Conservation (phyloP, 768 basidiomycete genomes). For the Leccinum barrowsii region DNA sequence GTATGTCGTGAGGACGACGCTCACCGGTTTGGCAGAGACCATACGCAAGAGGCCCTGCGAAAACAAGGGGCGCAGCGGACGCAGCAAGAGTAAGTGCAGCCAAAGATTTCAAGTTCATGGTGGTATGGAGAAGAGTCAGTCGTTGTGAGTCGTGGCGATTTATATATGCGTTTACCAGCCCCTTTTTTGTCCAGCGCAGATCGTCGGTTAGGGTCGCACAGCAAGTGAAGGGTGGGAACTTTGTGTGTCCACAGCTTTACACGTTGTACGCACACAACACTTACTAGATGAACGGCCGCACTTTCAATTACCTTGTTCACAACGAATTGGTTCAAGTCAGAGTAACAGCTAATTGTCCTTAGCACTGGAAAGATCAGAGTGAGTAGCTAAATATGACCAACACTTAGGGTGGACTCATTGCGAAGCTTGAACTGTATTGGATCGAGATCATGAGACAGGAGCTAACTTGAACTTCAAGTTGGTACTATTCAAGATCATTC, state of each 20-base stretch:
- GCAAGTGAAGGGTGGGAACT: neutral
- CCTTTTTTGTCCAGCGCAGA: constrained; percentile 1
- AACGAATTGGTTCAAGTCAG: too few relatives aligned
- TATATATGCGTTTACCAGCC: neutral
- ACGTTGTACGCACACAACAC: neutral
- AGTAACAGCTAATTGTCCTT: too few relatives aligned
- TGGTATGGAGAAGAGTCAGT: neutral
- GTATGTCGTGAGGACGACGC: neutral
- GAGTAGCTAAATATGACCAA: too few relatives aligned
- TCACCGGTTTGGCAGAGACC: constrained; percentile 25
- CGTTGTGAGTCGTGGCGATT: neutral
- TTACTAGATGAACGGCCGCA: too few relatives aligned
- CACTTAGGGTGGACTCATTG: too few relatives aligned
- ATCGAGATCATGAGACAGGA: too few relatives aligned
- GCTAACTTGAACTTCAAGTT: too few relatives aligned
- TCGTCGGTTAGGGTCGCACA: neutral
- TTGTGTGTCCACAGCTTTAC: neutral
- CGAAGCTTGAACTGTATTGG: too few relatives aligned
- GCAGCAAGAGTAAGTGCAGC: constrained; percentile 17
- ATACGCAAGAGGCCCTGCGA: constrained; percentile 20
- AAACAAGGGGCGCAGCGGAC: constrained; percentile 6
- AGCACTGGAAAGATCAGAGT: too few relatives aligned
- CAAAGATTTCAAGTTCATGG: constrained; percentile 26
- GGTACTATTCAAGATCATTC: too few relatives aligned
- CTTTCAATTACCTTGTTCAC: too few relatives aligned